phyloP scores from a whole-genome alignment of 2,329 filamentous ascomycete species.

The Xylaria sp. region DNA sequence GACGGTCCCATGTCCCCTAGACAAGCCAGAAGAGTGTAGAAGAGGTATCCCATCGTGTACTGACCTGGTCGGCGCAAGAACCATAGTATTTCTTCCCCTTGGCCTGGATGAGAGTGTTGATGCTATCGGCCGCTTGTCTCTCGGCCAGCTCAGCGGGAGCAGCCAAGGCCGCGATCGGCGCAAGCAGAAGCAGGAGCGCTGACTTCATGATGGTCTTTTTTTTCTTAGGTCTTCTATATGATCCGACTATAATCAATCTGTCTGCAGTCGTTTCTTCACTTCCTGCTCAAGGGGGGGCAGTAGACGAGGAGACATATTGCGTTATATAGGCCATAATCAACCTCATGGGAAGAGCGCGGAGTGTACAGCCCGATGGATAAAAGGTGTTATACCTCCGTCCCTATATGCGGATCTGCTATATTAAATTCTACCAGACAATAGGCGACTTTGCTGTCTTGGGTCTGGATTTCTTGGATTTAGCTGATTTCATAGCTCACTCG shows the following conservation, averaged over 20 bases:
- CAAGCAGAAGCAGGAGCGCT: slow-evolving; percentile 52
- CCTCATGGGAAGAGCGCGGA: slow-evolving; percentile 22
- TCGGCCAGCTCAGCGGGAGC: slow-evolving; percentile 50
- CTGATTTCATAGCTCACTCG: neutral
- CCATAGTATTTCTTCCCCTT: slow-evolving; percentile 76
- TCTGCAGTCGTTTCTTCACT: neutral
- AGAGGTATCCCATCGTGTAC: neutral
- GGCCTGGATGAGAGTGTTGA: slow-evolving; percentile 67
- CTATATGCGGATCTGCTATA: slow-evolving; percentile 23
- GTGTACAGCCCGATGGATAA: slow-evolving; percentile 27
- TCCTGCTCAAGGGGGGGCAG: neutral
- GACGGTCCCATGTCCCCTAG: neutral
- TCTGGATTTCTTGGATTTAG: neutral
- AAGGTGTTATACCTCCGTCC: slow-evolving; percentile 30
- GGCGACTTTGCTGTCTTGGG: neutral
- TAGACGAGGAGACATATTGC: neutral
- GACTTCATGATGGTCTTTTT: slow-evolving; percentile 47
- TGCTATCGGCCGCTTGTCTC: slow-evolving; percentile 58
- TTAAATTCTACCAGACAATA: slow-evolving; percentile 3
- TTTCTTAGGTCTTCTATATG: slow-evolving; percentile 12
- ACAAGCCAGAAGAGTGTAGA: neutral
- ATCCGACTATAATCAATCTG: neutral
- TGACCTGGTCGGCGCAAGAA: slow-evolving; percentile 62
- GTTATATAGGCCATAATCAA: slow-evolving; percentile 23
- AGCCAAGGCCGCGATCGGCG: slow-evolving; percentile 51